A percentile compares a stretch with the other conserved stretches of the same genome.
Conservation (phyloP, 2,329 filamentous ascomycete species). For the Penicillium palitans region DNA sequence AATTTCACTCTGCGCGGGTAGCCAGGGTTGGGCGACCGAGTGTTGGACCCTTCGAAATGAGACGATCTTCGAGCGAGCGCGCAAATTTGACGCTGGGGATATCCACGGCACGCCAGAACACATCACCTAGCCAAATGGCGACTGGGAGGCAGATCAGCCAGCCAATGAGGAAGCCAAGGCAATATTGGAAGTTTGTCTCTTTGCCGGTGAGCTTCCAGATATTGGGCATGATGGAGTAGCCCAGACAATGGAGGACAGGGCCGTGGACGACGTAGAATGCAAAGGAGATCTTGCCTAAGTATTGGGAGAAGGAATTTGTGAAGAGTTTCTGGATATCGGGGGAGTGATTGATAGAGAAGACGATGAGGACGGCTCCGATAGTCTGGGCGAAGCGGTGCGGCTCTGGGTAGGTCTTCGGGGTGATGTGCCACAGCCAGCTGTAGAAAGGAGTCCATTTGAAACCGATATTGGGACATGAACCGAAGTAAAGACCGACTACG, state of each 20-base stretch:
- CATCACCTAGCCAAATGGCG: constrained; percentile 57
- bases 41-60: constrained; percentile 26
- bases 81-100: constrained; percentile 52
- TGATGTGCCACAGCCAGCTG: constrained; percentile 40
- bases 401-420: constrained; percentile 43
- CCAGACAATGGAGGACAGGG: constrained; percentile 45
- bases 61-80: constrained; percentile 48
- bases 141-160: constrained; percentile 42
- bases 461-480: constrained; percentile 44
- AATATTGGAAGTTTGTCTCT: constrained; percentile 41
- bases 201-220: constrained; percentile 45
- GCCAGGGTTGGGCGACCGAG: constrained; percentile 10
- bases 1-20: constrained; percentile 8
- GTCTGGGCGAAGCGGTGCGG: constrained; percentile 49
- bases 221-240: constrained; percentile 46
- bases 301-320: constrained; percentile 44
- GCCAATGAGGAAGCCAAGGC: constrained; percentile 42
- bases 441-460: constrained; percentile 46
- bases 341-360: constrained; percentile 45
- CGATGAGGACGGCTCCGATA: constrained; percentile 44
- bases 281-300: constrained; percentile 51
- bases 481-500: constrained; percentile 44
- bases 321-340: constrained; percentile 45
- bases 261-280: constrained; percentile 52
- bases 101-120: constrained; percentile 62